Percentiles rank a stretch among this genome's conserved stretches.
phyloP scores from a whole-genome alignment of 2,329 filamentous ascomycete genomes.

The Neofusicoccum sp. region DNA sequence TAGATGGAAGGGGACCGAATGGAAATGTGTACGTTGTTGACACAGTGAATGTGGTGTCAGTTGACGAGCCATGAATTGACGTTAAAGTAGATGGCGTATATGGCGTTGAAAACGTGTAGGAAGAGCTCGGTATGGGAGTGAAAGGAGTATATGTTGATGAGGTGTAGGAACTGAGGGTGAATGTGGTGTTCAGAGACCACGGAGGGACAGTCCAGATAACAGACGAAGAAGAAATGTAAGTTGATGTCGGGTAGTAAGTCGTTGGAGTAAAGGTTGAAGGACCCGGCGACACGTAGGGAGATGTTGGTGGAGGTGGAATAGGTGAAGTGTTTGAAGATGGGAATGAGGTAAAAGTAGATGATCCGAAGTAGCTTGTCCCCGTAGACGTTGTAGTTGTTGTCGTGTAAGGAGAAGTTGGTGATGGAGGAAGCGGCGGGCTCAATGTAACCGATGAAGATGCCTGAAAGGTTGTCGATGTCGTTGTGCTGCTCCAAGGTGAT shows the following conservation, averaged over 20 bases:
- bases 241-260: background rate
- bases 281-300: background rate
- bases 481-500: background rate
- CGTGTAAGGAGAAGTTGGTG: slow-evolving; percentile 1
- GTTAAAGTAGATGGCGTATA: too few relatives aligned
- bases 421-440: background rate
- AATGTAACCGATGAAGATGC: background rate
- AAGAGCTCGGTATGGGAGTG: background rate
- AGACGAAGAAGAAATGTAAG: too few relatives aligned
- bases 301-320: background rate
- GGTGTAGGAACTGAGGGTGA: background rate
- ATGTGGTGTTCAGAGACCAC: too few relatives aligned
- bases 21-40: background rate
- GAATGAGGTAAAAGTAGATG: background rate
- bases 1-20: background rate
- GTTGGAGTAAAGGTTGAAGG: background rate
- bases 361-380: background rate
- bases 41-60: background rate
- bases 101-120: background rate
- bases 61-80: background rate
- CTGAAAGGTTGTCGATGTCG: too few relatives aligned
- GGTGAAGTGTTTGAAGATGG: background rate
- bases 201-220: too few relatives aligned
- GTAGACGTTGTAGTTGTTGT: background rate
- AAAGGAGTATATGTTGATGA: background rate